Evolutionary conservation across 2,329 filamentous ascomycete species (phyloP).

Genomic region (Clonostachys byssicola): DNA sequence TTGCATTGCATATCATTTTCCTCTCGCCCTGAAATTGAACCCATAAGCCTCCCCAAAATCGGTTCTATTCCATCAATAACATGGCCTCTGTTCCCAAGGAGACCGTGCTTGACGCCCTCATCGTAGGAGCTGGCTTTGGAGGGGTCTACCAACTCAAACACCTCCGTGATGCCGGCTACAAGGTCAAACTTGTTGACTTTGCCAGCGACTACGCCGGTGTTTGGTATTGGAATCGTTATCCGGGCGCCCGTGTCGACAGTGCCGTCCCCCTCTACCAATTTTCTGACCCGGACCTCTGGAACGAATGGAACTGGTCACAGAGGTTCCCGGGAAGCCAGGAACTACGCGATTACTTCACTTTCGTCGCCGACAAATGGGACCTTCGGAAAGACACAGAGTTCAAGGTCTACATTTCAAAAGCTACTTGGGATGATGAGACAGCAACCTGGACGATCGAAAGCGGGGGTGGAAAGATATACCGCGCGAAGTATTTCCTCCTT

Average conservation of each 20-base stretch:
- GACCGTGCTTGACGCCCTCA: conserved; percentile 1
- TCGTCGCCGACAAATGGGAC: conserved; percentile 30
- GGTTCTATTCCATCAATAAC: too few species aligned
- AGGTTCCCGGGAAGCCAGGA: conserved; percentile 23
- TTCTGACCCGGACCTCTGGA: conserved; percentile 19
- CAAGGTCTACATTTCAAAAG: conserved; percentile 27
- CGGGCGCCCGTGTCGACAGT: conserved; percentile 25
- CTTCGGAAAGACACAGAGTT: conserved; percentile 33
- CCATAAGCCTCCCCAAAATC: too few species aligned
- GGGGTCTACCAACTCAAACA: conserved; percentile 3
- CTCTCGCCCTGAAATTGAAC: too few species aligned
- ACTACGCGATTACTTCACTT: conserved; percentile 31
- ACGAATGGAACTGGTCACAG: conserved; percentile 32
- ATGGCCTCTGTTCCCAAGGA: too few species aligned
- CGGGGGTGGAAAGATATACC: conserved; percentile 21
- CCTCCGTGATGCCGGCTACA: conserved; percentile 3
- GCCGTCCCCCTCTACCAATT: conserved; percentile 17
- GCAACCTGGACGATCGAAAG: conserved; percentile 32
- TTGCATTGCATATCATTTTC: too few species aligned
- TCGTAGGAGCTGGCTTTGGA: conserved; percentile 5
- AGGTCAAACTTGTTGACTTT: conserved; percentile 1
- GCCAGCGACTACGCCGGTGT: conserved; percentile 13
- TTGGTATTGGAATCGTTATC: conserved; percentile 29
- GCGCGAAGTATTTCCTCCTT: conserved; percentile 28
- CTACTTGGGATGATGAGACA: conserved; percentile 23